Conservation (phyloP, 2,329 filamentous ascomycete genomes). For the Lachnellula arida region DNA sequence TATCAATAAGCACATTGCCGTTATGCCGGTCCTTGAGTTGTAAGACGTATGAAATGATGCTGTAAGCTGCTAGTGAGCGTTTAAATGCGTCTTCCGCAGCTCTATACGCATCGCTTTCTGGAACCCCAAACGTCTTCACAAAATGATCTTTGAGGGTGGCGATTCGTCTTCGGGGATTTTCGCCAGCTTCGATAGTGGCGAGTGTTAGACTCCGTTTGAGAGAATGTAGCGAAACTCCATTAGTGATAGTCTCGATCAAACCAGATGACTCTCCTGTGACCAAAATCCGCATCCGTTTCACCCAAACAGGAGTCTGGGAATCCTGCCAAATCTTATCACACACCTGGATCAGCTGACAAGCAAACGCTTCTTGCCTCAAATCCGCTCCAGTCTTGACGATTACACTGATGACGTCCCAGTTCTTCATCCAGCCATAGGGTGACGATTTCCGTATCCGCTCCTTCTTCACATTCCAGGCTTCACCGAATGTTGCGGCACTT, state of each 20-base stretch:
- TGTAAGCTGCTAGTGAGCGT: slow-evolving; percentile 77
- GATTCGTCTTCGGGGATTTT: slow-evolving; percentile 69
- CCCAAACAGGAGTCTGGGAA: slow-evolving; percentile 73
- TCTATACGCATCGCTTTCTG: slow-evolving; percentile 63
- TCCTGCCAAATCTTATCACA: slow-evolving; percentile 80
- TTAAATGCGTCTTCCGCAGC: slow-evolving; percentile 75
- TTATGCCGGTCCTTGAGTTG: slow-evolving; percentile 86
- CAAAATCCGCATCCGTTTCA: slow-evolving; percentile 81
- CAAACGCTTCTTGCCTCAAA: slow-evolving; percentile 79
- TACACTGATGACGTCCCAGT: slow-evolving; percentile 82
- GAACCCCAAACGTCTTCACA: slow-evolving; percentile 69
- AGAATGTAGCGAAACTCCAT: slow-evolving; percentile 81
- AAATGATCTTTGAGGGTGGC: slow-evolving; percentile 80
- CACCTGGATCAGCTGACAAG: slow-evolving; percentile 76
- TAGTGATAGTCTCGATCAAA: slow-evolving; percentile 83
- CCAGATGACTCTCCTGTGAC: slow-evolving; percentile 82
- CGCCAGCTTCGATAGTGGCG: slow-evolving; percentile 65
- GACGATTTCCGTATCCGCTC: slow-evolving; percentile 79
- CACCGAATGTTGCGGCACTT: slow-evolving; percentile 79
- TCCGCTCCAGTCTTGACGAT: slow-evolving; percentile 86
- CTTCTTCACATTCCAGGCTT: slow-evolving; percentile 80
- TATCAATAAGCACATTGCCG: slow-evolving; percentile 81
- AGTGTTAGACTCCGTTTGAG: slow-evolving; percentile 78
- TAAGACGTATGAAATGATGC: slow-evolving; percentile 76
- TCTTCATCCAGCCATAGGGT: slow-evolving; percentile 84